Conservation (phyloP, 169 alveolate species). For the Eimeria mitis region DNA sequence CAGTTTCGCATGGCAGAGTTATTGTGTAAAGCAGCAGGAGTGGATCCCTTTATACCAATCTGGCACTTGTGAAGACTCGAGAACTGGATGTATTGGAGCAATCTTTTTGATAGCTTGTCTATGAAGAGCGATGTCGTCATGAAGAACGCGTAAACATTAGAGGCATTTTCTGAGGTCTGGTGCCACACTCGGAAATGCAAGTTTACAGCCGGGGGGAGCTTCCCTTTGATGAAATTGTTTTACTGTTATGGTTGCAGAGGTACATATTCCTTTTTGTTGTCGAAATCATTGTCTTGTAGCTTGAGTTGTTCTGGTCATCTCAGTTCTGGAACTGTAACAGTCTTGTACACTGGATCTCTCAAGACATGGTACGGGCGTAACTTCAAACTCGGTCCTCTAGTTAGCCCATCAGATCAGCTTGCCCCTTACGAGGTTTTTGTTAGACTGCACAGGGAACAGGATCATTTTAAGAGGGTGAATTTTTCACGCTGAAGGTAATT, state of each 20-base stretch:
- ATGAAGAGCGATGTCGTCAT: background rate
- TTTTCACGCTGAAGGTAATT: background rate
- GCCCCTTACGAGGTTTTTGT: background rate
- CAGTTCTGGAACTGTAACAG: constrained; percentile 2
- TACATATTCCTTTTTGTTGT: background rate
- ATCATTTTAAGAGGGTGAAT: background rate
- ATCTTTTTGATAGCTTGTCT: background rate
- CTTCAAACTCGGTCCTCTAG: background rate
- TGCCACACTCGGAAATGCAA: background rate
- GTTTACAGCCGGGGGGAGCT: background rate
- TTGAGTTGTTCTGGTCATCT: background rate
- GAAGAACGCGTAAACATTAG: background rate
- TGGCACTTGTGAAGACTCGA: background rate
- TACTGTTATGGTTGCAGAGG: background rate
- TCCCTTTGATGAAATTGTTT: background rate
- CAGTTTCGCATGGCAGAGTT: background rate
- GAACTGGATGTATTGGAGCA: background rate
- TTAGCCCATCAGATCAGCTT: constrained; percentile 11
- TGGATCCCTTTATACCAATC: background rate
- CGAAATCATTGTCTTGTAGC: background rate
- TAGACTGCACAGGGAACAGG: background rate
- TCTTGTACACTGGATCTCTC: background rate
- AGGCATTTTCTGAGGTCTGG: background rate
- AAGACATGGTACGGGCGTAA: background rate
- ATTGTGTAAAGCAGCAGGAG: background rate